These are phyloP conservation scores for Helicocarpus griseus DNA, from an alignment of 2,329 filamentous ascomycete genomes.

Conservation along the genomic window DNA sequence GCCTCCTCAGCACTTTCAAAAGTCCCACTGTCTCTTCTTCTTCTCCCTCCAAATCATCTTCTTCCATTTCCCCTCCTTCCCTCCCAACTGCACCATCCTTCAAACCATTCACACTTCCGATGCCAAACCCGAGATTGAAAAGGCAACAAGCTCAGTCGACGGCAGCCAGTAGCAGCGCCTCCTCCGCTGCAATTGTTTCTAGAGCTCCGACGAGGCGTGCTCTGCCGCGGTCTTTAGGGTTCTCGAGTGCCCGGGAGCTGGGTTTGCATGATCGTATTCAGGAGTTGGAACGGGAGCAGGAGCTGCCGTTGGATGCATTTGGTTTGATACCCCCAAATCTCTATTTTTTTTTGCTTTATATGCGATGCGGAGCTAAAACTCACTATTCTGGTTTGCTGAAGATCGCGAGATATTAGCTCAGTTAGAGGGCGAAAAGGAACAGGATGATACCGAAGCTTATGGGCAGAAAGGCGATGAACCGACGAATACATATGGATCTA, in stretches of 20 bases:
- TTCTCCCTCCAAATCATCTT: background rate
- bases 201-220: background rate
- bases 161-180: too few species aligned
- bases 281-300: constrained; percentile 16
- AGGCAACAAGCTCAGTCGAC: background rate
- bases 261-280: background rate
- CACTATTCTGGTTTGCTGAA: constrained; percentile 8
- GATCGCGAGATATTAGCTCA: constrained; percentile 31
- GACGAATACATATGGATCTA: background rate
- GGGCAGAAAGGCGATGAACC: background rate
- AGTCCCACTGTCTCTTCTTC: background rate
- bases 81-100: background rate
- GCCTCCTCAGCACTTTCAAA: constrained; percentile 2
- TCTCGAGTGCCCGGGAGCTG: background rate
- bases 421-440: constrained; percentile 12
- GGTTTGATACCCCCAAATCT: constrained; percentile 25
- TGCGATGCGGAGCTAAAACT: constrained; percentile 8
- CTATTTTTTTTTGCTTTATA: background rate
- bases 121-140: background rate
- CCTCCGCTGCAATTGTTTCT: background rate
- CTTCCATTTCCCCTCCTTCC: background rate
- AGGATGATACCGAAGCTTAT: background rate
- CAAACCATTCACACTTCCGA: background rate
- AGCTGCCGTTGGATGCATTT: constrained; percentile 39
- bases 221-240: background rate